These are phyloP conservation scores for Fomitopsis palustris DNA, from an alignment of 1,284 basidiomycete species.

Conservation along the genomic window DNA sequence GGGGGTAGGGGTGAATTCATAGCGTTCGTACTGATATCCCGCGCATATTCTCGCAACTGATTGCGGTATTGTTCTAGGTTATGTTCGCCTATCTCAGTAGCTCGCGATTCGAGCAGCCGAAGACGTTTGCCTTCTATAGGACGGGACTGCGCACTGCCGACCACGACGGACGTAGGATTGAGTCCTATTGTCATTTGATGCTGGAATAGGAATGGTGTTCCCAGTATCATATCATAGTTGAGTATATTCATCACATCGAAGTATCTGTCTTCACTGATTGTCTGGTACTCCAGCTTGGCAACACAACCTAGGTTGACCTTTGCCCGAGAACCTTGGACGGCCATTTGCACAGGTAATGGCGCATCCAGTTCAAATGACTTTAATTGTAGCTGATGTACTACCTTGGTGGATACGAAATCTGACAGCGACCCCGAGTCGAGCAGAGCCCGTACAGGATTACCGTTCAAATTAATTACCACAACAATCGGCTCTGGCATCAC, in stretches of 20 bases:
- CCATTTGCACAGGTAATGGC: slow-evolving; percentile 29
- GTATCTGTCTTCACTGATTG: slow-evolving; percentile 17
- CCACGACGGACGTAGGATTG: slow-evolving; percentile 15
- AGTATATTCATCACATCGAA: slow-evolving; percentile 30
- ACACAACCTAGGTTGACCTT: slow-evolving; percentile 27
- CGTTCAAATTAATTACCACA: slow-evolving; percentile 32
- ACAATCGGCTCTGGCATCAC: slow-evolving; percentile 11
- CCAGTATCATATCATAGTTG: slow-evolving; percentile 27
- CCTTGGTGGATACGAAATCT: slow-evolving; percentile 36
- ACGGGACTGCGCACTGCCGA: slow-evolving; percentile 15
- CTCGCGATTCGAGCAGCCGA: slow-evolving; percentile 6
- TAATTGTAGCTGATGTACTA: slow-evolving; percentile 32
- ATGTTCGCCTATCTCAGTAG: slow-evolving; percentile 16
- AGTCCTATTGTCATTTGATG: slow-evolving; percentile 20
- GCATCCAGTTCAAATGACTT: slow-evolving; percentile 17
- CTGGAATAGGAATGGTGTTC: slow-evolving; percentile 27
- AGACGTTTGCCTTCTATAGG: slow-evolving; percentile 17
- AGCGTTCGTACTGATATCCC: slow-evolving; percentile 25
- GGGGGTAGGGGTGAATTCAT: slow-evolving; percentile 27
- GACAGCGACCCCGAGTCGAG: slow-evolving; percentile 34
- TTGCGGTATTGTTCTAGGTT: slow-evolving; percentile 13
- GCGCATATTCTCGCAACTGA: slow-evolving; percentile 16
- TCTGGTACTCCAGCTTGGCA: slow-evolving; percentile 25
- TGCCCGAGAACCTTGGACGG: slow-evolving; percentile 28
- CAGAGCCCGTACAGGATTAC: slow-evolving; percentile 26